Percentiles rank a stretch among this genome's conserved stretches.
These are phyloP conservation scores for Annulohypoxylon nitens DNA, from an alignment of 495 filamentous ascomycete species.

Conservation along the genomic window DNA sequence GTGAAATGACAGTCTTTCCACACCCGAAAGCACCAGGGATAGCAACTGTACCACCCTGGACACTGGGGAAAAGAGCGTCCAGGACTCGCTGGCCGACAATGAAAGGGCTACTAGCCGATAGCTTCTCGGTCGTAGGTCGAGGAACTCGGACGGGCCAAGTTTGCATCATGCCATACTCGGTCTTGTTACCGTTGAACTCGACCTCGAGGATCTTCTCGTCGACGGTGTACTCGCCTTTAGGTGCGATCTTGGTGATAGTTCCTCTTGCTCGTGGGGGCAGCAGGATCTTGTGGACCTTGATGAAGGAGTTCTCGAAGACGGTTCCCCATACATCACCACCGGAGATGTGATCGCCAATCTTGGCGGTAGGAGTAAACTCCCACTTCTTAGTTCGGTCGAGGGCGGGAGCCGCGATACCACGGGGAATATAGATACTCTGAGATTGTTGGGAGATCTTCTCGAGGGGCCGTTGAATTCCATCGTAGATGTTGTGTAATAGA, in stretches of 20 bases:
- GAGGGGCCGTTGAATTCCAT: slow-evolving; percentile 97
- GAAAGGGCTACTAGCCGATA: slow-evolving; percentile 87
- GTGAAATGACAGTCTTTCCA: slow-evolving; percentile 98
- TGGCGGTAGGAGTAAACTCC: slow-evolving; percentile 91
- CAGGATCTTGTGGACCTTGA: slow-evolving; percentile 94
- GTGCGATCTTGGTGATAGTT: slow-evolving; percentile 89
- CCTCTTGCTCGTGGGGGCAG: slow-evolving; percentile 91
- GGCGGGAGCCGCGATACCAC: slow-evolving; percentile 89
- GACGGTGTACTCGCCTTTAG: slow-evolving; percentile 92
- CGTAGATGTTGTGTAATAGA: slow-evolving; percentile 99
- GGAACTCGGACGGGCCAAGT: slow-evolving; percentile 99
- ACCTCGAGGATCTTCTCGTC: slow-evolving; percentile 95
- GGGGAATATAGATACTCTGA: slow-evolving; percentile 94
- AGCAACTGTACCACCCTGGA: slow-evolving; percentile 96
- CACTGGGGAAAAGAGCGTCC: slow-evolving; percentile 97
- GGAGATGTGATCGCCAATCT: slow-evolving; percentile 96
- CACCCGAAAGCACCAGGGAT: slow-evolving; percentile 99
- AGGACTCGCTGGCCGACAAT: slow-evolving; percentile 96
- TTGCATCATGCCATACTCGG: slow-evolving; percentile 96
- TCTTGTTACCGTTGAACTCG: slow-evolving; percentile 96
- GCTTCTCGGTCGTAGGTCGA: slow-evolving; percentile 88
- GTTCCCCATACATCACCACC: slow-evolving; percentile 95
- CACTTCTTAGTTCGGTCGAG: slow-evolving; percentile 91
- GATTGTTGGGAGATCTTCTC: slow-evolving; percentile 81
- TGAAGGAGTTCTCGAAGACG: slow-evolving; percentile 95